Conservation (phyloP, 2,329 filamentous ascomycete species). For the Scedosporium boydii region DNA sequence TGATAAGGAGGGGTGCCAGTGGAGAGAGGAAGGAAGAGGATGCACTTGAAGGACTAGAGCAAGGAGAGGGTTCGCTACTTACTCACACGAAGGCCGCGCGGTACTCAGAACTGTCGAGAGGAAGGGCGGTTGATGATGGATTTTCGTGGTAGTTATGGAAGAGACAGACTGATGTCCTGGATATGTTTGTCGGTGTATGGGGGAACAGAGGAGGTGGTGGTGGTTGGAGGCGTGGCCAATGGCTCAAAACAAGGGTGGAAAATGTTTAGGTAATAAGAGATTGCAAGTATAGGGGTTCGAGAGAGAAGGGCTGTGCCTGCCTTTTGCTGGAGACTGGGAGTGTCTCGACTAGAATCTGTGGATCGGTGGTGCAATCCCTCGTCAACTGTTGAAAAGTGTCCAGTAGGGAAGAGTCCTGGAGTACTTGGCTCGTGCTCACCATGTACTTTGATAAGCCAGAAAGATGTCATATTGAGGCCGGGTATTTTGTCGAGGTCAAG, state of each 20-base stretch:
- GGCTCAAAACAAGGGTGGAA: constrained; percentile 1
- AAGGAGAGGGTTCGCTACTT: background rate
- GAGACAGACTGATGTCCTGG: background rate
- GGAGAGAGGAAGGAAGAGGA: constrained; percentile 1
- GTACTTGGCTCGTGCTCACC: background rate
- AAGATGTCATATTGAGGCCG: background rate
- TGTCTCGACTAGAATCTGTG: background rate
- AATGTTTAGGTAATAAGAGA: constrained; percentile 5
- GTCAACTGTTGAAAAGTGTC: constrained; percentile 6
- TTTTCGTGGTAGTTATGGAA: background rate
- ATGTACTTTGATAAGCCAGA: background rate
- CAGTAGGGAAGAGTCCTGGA: background rate
- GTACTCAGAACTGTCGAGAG: constrained; percentile 2
- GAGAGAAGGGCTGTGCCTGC: background rate
- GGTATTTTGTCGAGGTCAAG: background rate
- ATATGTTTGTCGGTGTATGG: constrained; percentile 7
- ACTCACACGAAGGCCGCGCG: background rate
- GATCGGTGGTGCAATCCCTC: background rate
- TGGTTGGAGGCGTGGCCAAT: constrained; percentile 3
- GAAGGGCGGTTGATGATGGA: constrained; percentile 1
- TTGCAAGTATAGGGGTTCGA: background rate
- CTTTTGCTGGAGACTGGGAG: background rate
- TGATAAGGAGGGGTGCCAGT: constrained; percentile 1
- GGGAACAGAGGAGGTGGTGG: background rate
- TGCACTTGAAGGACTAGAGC: constrained; percentile 1